Evolutionary conservation across 2,329 filamentous ascomycete genomes (phyloP).

Genomic region (Trichoderma koningiopsis): DNA sequence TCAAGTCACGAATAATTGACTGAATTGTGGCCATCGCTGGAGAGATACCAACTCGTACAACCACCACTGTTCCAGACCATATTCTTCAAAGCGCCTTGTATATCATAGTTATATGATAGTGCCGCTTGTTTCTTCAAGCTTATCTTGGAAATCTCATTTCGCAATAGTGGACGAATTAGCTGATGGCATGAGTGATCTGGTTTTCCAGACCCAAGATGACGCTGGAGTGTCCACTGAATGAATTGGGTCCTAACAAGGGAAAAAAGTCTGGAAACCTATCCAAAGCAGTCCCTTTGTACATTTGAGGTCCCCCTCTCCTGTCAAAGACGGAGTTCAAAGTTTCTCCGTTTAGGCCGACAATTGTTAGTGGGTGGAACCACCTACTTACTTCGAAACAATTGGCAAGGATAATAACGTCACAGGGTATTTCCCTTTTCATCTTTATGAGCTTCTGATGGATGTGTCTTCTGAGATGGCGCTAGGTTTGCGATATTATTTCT

Average conservation of each 20-base stretch:
- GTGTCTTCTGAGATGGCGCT: not conserved
- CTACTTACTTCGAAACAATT: slow-evolving; percentile 1
- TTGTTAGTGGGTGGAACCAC: not conserved
- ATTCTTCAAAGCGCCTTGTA: not conserved
- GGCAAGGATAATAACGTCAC: not conserved
- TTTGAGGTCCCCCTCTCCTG: not conserved
- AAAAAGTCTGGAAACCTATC: not conserved
- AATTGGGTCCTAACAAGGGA: not conserved
- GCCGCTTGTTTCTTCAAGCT: not conserved
- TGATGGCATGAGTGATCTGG: not conserved
- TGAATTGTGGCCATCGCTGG: not conserved
- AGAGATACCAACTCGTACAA: not conserved
- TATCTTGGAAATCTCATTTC: not conserved
- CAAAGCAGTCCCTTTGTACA: not conserved
- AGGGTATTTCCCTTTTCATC: not conserved
- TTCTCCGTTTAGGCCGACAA: not conserved
- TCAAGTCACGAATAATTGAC: not conserved
- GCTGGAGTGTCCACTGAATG: not conserved
- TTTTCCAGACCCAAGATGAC: not conserved
- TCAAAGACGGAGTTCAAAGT: not conserved
- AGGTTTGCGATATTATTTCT: not conserved
- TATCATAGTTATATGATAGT: not conserved
- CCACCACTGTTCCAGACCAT: slow-evolving; percentile 4
- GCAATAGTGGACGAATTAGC: not conserved
- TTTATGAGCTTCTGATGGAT: not conserved